Percentiles rank a stretch among this genome's conserved stretches.
These are phyloP conservation scores for Neurospora sp. DNA, from an alignment of 495 filamentous ascomycete species.

Conservation along the genomic window DNA sequence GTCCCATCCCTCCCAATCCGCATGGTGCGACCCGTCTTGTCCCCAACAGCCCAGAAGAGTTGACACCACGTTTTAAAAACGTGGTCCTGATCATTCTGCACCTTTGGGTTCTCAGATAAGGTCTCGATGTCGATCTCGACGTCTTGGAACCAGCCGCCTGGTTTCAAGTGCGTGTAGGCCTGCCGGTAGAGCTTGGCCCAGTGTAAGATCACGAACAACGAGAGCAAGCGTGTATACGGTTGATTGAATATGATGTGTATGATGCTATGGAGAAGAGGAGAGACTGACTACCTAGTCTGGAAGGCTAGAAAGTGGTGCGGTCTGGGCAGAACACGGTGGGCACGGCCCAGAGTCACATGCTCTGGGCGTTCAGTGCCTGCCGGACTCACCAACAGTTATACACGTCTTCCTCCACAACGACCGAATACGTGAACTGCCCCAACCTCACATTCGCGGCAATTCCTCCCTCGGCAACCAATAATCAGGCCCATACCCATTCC, in stretches of 20 bases:
- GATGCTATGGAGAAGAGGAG: no score
- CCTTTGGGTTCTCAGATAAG: neutral
- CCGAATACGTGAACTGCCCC: neutral
- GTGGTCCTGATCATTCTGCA: neutral
- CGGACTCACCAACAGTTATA: no score
- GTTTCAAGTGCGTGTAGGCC: neutral
- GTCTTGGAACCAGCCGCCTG: constrained; percentile 1
- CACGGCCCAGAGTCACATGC: no score
- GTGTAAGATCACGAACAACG: neutral
- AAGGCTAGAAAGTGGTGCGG: no score
- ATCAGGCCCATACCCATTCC: neutral
- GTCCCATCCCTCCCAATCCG: neutral
- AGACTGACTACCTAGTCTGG: no score
- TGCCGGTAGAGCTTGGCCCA: neutral
- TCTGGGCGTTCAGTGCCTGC: no score
- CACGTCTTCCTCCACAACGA: no score
- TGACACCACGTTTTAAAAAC: constrained; percentile 4
- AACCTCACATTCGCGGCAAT: neutral
- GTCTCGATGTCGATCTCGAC: constrained; percentile 6
- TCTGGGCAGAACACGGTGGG: no score
- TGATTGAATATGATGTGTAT: no score
- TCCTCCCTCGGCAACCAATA: neutral
- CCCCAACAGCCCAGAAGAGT: constrained; percentile 6
- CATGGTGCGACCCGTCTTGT: constrained; percentile 1
- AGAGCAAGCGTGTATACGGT: no score